These are phyloP conservation scores for Leishmania mexicana DNA, from an alignment of 208 protist species.

Conservation along the genomic window DNA sequence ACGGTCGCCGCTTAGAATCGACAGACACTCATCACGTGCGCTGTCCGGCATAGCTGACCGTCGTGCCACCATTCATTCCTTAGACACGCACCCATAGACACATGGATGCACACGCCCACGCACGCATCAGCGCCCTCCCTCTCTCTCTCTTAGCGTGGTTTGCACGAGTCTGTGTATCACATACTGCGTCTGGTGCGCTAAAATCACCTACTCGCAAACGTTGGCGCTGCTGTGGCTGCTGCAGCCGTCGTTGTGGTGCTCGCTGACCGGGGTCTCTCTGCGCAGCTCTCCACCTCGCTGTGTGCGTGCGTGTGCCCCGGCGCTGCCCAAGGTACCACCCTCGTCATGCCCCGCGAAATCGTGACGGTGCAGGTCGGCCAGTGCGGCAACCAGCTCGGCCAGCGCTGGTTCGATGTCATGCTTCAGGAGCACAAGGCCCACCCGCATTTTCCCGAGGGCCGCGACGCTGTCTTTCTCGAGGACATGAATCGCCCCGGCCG, in stretches of 20 bases:
- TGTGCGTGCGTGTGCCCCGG: background rate
- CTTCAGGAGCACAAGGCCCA: constrained; percentile 93
- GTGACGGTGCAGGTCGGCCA: constrained; percentile 93
- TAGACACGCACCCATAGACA: background rate
- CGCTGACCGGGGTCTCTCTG: background rate
- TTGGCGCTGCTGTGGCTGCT: constrained; percentile 8
- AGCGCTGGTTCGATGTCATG: constrained; percentile 96
- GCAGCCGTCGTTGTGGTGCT: constrained; percentile 3
- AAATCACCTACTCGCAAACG: background rate
- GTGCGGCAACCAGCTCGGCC: constrained; percentile 95
- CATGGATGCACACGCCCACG: background rate
- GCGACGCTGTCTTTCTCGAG: constrained; percentile 73
- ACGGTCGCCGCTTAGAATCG: background rate
- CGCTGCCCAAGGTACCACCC: background rate
- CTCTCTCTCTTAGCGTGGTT: background rate
- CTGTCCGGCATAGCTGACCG: background rate
- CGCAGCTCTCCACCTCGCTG: background rate
- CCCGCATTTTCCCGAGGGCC: constrained; percentile 69
- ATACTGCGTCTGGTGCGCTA: background rate
- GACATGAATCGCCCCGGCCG: background rate
- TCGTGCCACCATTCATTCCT: background rate
- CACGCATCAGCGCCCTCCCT: background rate
- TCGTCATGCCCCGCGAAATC: constrained; percentile 87
- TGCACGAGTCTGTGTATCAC: background rate
- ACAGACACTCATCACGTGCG: background rate